These are phyloP conservation scores for Parastagonospora nodorum DNA, from an alignment of 2,329 filamentous ascomycete species.

Conservation along the genomic window DNA sequence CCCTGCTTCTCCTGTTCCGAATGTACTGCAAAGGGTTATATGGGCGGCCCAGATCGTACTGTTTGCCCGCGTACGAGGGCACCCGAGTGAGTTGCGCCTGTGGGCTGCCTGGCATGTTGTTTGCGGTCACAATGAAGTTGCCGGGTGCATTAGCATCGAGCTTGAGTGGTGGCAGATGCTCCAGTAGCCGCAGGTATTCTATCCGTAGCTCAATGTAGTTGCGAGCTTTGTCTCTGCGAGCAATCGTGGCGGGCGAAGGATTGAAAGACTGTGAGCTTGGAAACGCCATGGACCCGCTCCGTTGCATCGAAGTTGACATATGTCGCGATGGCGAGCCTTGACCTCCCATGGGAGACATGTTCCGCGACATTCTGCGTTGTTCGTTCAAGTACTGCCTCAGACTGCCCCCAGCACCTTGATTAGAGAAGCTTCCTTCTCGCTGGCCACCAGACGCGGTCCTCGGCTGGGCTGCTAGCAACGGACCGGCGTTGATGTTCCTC, in stretches of 20 bases:
- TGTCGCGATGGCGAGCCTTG: constrained; percentile 39
- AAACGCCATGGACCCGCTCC: constrained; percentile 30
- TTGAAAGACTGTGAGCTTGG: constrained; percentile 55
- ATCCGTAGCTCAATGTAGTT: constrained; percentile 83
- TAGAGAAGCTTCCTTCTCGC: constrained; percentile 46
- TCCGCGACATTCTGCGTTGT: constrained; percentile 67
- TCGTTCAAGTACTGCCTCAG: constrained; percentile 73
- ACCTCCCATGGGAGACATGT: constrained; percentile 61
- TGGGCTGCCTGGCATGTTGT: constrained; percentile 49
- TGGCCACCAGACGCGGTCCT: constrained; percentile 51
- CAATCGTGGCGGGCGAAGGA: constrained; percentile 79
- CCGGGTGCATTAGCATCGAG: constrained; percentile 48
- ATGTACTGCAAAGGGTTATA: constrained; percentile 96
- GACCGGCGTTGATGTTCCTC: constrained; percentile 63
- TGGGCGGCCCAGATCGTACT: constrained; percentile 63
- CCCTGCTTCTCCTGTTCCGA: constrained; percentile 84
- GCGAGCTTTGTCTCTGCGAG: constrained; percentile 82
- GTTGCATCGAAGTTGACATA: constrained; percentile 32
- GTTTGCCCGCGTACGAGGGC: constrained; percentile 43
- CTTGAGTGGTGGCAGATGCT: constrained; percentile 75
- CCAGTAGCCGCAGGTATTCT: constrained; percentile 81
- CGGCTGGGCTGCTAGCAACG: constrained; percentile 57
- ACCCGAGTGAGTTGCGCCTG: constrained; percentile 47
- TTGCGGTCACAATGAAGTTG: constrained; percentile 48
- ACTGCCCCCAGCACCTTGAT: constrained; percentile 59